phyloP scores from a whole-genome alignment of 305 asterid species.

The Fraxinus greggii region DNA sequence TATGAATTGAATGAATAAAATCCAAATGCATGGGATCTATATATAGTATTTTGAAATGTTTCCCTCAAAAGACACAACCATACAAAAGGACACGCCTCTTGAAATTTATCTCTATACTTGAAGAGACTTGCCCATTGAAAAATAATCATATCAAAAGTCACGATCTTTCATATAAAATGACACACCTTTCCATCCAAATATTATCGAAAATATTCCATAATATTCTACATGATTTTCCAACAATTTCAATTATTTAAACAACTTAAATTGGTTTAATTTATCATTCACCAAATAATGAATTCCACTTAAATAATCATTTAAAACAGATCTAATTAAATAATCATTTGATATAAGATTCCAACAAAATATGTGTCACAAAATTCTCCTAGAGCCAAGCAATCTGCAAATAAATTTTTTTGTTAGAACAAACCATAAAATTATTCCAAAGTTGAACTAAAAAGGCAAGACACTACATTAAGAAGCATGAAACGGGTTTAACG shows the following conservation, averaged over 20 bases:
- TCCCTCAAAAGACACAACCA: not conserved
- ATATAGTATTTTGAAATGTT: not conserved
- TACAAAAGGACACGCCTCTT: not conserved
- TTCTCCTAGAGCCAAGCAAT: not conserved
- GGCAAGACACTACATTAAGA: not conserved
- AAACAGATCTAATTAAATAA: too few relatives aligned
- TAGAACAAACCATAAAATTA: not conserved
- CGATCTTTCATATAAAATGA: too few relatives aligned
- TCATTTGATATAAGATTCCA: not conserved
- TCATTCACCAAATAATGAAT: not conserved
- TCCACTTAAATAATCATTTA: not conserved
- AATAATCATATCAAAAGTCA: not conserved
- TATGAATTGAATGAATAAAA: not conserved
- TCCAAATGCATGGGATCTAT: too few relatives aligned
- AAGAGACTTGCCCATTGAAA: not conserved
- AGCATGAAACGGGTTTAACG: not conserved
- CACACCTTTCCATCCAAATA: not conserved
- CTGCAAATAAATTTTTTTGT: not conserved
- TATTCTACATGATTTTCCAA: not conserved
- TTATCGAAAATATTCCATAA: too few relatives aligned
- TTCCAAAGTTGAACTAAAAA: not conserved
- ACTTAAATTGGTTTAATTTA: too few relatives aligned
- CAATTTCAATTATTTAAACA: not conserved
- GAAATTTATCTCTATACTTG: not conserved
- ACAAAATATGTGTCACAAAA: not conserved